These are phyloP conservation scores for Solanum clarkiae DNA, from an alignment of 257 asterid genomes.

Conservation along the genomic window DNA sequence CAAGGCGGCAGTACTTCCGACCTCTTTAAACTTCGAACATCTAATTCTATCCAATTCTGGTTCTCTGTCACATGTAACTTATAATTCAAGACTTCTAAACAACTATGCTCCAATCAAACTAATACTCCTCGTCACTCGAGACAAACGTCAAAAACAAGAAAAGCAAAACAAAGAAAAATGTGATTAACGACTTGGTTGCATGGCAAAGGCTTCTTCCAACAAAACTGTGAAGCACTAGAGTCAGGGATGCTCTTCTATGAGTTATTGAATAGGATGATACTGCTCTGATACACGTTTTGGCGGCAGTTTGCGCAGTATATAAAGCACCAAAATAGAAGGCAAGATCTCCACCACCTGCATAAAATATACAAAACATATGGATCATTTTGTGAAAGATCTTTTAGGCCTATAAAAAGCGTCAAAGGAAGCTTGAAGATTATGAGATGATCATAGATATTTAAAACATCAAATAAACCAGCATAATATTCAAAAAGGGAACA, in stretches of 20 bases:
- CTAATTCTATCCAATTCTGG: not conserved
- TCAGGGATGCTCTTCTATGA: not conserved
- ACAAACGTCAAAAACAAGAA: not conserved
- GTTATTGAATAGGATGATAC: constrained; percentile 44
- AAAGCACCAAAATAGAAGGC: constrained; percentile 61
- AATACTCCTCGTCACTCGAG: not conserved
- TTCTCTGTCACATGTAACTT: not conserved
- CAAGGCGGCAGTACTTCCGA: not conserved
- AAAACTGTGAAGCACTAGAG: not conserved
- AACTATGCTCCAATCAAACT: not conserved
- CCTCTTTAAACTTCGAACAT: not conserved
- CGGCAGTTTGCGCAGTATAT: constrained; percentile 63
- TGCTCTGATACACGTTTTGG: constrained; percentile 52
- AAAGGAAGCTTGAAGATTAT: not conserved
- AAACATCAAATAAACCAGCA: not conserved
- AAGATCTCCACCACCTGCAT: constrained; percentile 69
- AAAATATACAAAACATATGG: not conserved
- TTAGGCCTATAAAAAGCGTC: not conserved
- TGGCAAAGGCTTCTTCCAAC: not conserved
- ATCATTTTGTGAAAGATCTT: not conserved
- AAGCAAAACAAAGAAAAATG: not conserved
- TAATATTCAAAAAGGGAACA: not conserved
- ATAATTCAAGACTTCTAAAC: not conserved
- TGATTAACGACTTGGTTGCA: not conserved
- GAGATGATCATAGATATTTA: not conserved